These are phyloP conservation scores for Fistulina hepatica DNA, from an alignment of 1,284 basidiomycete genomes.

Conservation along the genomic window DNA sequence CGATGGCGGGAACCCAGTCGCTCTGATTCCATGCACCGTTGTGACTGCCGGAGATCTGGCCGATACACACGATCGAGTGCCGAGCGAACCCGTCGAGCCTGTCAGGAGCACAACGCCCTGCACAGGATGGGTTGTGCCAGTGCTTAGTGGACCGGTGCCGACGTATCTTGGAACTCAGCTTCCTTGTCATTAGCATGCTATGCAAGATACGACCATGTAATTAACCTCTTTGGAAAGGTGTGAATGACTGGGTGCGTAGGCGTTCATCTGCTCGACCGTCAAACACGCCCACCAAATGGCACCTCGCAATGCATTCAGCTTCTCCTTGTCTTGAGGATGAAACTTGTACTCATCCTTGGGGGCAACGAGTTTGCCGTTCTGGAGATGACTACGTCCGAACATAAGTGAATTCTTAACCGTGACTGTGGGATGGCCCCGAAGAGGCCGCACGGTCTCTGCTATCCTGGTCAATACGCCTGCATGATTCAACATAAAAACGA, in stretches of 20 bases:
- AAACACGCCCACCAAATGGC: slow-evolving; percentile 23
- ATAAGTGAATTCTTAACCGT: slow-evolving; percentile 23
- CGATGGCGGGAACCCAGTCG: slow-evolving; percentile 35
- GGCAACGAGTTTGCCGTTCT: slow-evolving; percentile 30
- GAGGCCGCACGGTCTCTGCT: slow-evolving; percentile 28
- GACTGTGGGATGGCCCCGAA: slow-evolving; percentile 27
- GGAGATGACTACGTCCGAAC: slow-evolving; percentile 30
- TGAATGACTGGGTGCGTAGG: slow-evolving; percentile 29
- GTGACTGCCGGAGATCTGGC: slow-evolving; percentile 30
- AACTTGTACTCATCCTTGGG: slow-evolving; percentile 20
- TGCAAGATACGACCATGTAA: slow-evolving; percentile 1
- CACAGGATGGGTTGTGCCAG: slow-evolving; percentile 6
- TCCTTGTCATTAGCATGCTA: no score
- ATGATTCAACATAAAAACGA: no score
- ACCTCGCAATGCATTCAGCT: slow-evolving; percentile 23
- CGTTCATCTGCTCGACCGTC: slow-evolving; percentile 27
- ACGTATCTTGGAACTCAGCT: no score
- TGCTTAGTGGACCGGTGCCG: neutral
- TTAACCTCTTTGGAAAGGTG: slow-evolving; percentile 29
- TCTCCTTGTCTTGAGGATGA: slow-evolving; percentile 20
- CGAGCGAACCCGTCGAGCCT: slow-evolving; percentile 27
- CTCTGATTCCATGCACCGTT: slow-evolving; percentile 32
- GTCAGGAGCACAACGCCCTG: slow-evolving; percentile 23
- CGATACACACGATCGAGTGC: slow-evolving; percentile 26
- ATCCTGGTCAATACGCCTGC: no score